Conservation (phyloP, 768 basidiomycete genomes). For the Mycena kentingensis region DNA sequence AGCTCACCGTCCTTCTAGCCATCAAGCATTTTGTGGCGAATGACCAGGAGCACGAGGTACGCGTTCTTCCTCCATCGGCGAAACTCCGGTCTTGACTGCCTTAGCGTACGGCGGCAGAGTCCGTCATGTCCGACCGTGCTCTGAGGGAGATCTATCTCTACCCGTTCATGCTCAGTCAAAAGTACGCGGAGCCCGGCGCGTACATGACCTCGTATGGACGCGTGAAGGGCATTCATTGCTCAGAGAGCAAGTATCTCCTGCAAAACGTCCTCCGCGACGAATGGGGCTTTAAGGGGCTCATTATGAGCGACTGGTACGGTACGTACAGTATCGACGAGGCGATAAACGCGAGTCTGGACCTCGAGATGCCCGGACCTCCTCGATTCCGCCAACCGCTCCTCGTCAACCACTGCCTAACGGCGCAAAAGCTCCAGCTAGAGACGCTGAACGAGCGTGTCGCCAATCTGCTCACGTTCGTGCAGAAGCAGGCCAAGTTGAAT, state of each 20-base stretch:
- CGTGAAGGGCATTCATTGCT: constrained; percentile 69
- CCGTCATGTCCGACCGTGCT: constrained; percentile 64
- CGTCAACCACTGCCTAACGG: constrained; percentile 39
- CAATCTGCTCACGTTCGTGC: constrained; percentile 56
- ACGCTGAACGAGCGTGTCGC: constrained; percentile 54
- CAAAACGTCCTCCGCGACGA: constrained; percentile 68
- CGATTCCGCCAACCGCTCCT: constrained; percentile 56
- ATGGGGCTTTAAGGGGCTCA: constrained; percentile 69
- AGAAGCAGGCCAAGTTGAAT: constrained; percentile 55
- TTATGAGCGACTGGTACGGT: constrained; percentile 85
- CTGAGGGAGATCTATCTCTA: constrained; percentile 73
- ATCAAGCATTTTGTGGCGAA: constrained; percentile 78
- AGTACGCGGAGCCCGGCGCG: constrained; percentile 59
- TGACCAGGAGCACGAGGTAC: constrained; percentile 67
- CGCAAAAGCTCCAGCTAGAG: constrained; percentile 50
- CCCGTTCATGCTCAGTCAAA: constrained; percentile 75
- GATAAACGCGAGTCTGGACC: constrained; percentile 74
- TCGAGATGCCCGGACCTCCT: constrained; percentile 77
- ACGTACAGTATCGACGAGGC: constrained; percentile 68
- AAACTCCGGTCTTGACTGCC: not conserved
- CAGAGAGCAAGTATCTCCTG: constrained; percentile 65
- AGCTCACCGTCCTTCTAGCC: constrained; percentile 32
- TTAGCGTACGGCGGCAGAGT: constrained; percentile 57
- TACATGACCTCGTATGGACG: constrained; percentile 75
- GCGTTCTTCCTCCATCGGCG: not conserved